Evolutionary conservation across 1,284 basidiomycete species (phyloP).

Genomic region (Malassezia nana): DNA sequence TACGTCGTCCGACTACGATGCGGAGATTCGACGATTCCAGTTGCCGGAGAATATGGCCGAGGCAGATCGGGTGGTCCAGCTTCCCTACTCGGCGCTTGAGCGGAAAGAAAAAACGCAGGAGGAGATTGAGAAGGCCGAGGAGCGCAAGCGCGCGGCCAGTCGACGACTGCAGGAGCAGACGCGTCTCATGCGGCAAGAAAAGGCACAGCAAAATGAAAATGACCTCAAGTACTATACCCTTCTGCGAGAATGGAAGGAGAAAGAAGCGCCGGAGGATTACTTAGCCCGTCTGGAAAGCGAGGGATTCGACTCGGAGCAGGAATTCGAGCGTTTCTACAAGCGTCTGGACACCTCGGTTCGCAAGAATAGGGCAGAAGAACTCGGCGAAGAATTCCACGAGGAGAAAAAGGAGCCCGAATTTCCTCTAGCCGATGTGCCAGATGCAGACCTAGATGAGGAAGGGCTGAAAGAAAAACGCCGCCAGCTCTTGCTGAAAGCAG

Average conservation of each 20-base stretch:
- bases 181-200: slow-evolving; percentile 69
- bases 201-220: slow-evolving; percentile 65
- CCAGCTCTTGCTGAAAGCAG: slow-evolving; percentile 85
- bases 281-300: slow-evolving; percentile 53
- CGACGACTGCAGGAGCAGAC: slow-evolving; percentile 81
- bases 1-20: slow-evolving; percentile 68
- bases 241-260: slow-evolving; percentile 59
- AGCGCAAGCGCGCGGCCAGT: slow-evolving; percentile 74
- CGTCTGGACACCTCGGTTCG: slow-evolving; percentile 63
- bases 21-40: slow-evolving; percentile 59
- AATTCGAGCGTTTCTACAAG: slow-evolving; percentile 64
- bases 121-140: slow-evolving; percentile 66
- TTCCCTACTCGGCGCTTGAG: slow-evolving; percentile 48
- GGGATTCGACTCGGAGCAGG: slow-evolving; percentile 64
- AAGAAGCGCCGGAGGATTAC: slow-evolving; percentile 69
- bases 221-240: slow-evolving; percentile 65
- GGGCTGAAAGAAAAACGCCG: slow-evolving; percentile 86
- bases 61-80: slow-evolving; percentile 52
- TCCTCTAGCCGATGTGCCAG: slow-evolving; percentile 78
- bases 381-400: slow-evolving; percentile 50
- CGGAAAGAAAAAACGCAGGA: slow-evolving; percentile 82
- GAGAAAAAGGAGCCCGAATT: slow-evolving; percentile 65
- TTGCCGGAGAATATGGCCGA: slow-evolving; percentile 73
- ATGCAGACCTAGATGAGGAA: slow-evolving; percentile 87
- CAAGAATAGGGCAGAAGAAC: slow-evolving; percentile 63